Evolutionary conservation across 208 protist species (phyloP).

Genomic region (Trypanosoma theileri): DNA sequence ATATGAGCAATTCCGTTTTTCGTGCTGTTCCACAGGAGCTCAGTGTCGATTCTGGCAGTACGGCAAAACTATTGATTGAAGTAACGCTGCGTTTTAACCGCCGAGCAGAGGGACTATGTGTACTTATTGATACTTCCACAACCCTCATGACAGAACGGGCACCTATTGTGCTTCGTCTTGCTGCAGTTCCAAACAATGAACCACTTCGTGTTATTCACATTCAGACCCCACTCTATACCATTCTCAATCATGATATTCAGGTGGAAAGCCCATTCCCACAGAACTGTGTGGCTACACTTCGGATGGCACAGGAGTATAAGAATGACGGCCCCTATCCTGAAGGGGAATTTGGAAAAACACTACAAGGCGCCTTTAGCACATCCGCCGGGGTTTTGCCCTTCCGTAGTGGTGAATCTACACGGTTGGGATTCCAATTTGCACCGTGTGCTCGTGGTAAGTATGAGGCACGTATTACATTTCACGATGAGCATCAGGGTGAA

Average conservation of each 20-base stretch:
- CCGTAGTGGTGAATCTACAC: conserved; percentile 54
- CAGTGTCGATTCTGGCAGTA: conserved; percentile 54
- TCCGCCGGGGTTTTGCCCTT: conserved; percentile 75
- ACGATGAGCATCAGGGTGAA: conserved; percentile 88
- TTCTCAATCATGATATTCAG: conserved; percentile 59
- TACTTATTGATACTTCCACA: conserved; percentile 61
- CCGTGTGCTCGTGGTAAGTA: conserved; percentile 83
- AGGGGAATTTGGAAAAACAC: conserved; percentile 35
- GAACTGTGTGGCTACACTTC: conserved; percentile 77
- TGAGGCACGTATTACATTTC: conserved; percentile 71
- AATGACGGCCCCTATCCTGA: conserved; percentile 41
- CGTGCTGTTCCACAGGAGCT: conserved; percentile 47
- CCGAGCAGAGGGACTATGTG: conserved; percentile 51
- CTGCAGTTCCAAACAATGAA: conserved; percentile 62
- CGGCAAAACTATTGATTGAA: conserved; percentile 48
- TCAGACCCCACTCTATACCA: conserved; percentile 77
- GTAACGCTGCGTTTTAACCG: conserved; percentile 75
- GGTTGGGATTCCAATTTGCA: conserved; percentile 78
- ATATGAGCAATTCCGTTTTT: conserved; percentile 70
- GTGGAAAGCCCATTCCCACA: conserved; percentile 82
- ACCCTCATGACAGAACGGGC: conserved; percentile 46
- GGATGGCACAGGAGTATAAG: conserved; percentile 65
- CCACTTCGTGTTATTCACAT: conserved; percentile 67
- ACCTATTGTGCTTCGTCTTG: conserved; percentile 73
- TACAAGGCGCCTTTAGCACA: conserved; percentile 64